Percentiles rank a stretch among this genome's conserved stretches.
Conservation (phyloP, 2,329 filamentous ascomycete genomes). For the Xylogone sp. region DNA sequence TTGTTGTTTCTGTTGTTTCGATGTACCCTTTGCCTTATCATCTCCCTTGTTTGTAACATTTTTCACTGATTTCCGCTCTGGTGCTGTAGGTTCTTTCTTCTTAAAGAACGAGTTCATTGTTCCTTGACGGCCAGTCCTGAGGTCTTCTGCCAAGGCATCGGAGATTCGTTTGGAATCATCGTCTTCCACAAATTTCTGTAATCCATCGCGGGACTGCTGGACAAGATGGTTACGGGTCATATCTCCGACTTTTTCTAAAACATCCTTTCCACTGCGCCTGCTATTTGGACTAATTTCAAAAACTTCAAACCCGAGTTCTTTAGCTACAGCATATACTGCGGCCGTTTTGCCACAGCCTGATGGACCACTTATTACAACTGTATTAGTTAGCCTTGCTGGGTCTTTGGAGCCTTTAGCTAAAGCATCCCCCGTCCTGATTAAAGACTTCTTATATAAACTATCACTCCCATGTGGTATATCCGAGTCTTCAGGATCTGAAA, state of each 20-base stretch:
- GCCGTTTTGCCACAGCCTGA: slow-evolving; percentile 92
- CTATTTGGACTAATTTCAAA: slow-evolving; percentile 91
- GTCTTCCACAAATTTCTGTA: slow-evolving; percentile 26
- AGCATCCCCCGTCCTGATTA: slow-evolving; percentile 43
- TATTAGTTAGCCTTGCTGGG: slow-evolving; percentile 58
- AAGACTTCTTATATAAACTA: slow-evolving; percentile 45
- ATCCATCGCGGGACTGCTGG: slow-evolving; percentile 41
- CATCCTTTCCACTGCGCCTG: slow-evolving; percentile 81
- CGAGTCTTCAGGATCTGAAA: slow-evolving; percentile 57
- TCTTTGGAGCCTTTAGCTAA: slow-evolving; percentile 37
- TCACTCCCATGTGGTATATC: slow-evolving; percentile 28
- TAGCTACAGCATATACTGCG: slow-evolving; percentile 84
- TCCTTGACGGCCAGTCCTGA: slow-evolving; percentile 68
- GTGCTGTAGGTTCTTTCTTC: slow-evolving; percentile 34
- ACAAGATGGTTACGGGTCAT: slow-evolving; percentile 97
- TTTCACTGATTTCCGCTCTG: slow-evolving; percentile 19
- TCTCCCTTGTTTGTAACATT: slow-evolving; percentile 20
- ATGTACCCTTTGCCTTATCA: slow-evolving; percentile 2
- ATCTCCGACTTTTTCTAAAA: slow-evolving; percentile 88
- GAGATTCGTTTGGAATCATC: slow-evolving; percentile 29
- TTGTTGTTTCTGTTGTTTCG: slow-evolving; percentile 43
- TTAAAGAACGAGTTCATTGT: slow-evolving; percentile 82
- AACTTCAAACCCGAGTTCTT: slow-evolving; percentile 86
- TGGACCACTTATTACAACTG: slow-evolving; percentile 84
- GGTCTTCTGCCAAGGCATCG: slow-evolving; percentile 50